A percentile compares a stretch with the other conserved stretches of the same genome.
Conservation (phyloP, 2,329 filamentous ascomycete genomes). For the Talaromyces sp. region DNA sequence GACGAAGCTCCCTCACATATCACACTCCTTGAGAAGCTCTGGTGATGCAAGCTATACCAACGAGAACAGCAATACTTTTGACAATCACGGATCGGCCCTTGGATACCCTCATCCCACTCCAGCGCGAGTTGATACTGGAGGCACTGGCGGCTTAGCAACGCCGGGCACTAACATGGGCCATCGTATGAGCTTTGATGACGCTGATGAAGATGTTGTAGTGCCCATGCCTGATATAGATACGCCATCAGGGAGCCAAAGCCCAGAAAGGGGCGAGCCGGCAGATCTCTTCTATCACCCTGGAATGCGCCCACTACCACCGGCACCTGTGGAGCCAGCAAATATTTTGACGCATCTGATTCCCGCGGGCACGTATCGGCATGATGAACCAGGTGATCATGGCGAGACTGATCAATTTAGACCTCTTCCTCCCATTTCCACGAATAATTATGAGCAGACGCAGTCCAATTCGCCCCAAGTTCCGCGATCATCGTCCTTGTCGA, state of each 20-base stretch:
- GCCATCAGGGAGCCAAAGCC: conserved; percentile 56
- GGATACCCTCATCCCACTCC: conserved; percentile 52
- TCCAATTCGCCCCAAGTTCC: conserved; percentile 48
- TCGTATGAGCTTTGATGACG: conserved; percentile 85
- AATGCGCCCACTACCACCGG: conserved; percentile 58
- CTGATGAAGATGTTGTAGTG: conserved; percentile 73
- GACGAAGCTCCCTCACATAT: background rate
- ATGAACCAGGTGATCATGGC: conserved; percentile 27
- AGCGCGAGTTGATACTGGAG: conserved; percentile 77
- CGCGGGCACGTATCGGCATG: conserved; percentile 54
- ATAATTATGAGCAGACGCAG: conserved; percentile 45
- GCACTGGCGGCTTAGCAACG: conserved; percentile 80
- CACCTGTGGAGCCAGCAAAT: conserved; percentile 53
- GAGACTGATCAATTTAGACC: conserved; percentile 31
- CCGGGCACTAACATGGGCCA: conserved; percentile 55
- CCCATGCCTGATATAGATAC: conserved; percentile 44
- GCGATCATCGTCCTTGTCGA: conserved; percentile 76
- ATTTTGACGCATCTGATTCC: conserved; percentile 44
- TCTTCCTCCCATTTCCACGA: conserved; percentile 38
- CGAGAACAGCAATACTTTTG: conserved; percentile 32
- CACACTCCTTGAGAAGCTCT: background rate
- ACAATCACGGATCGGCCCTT: conserved; percentile 37
- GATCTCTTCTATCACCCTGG: conserved; percentile 94
- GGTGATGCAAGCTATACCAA: conserved; percentile 9
- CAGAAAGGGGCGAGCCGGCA: conserved; percentile 66